Conservation (phyloP, 345 rosid species). For the Bruguiera sexangula region DNA sequence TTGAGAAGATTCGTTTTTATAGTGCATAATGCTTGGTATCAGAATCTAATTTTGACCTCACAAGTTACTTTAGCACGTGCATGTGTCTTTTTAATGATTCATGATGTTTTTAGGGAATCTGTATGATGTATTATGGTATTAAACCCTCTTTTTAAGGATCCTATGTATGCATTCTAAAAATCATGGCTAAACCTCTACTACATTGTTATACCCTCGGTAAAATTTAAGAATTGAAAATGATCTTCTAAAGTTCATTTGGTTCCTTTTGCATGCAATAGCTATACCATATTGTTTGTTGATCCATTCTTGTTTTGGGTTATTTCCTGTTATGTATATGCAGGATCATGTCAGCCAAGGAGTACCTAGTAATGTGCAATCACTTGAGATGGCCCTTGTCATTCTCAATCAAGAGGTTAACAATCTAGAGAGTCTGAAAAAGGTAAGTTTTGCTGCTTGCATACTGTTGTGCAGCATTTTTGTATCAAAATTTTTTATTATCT, state of each 20-base stretch:
- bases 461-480: constrained; percentile 13
- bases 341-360: constrained; percentile 51
- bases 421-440: constrained; percentile 63
- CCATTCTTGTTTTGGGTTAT: constrained; percentile 7
- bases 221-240: too few species aligned
- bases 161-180: too few species aligned
- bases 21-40: background rate
- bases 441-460: constrained; percentile 31
- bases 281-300: too few species aligned
- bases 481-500: constrained; percentile 12
- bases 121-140: too few species aligned
- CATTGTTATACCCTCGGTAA: too few species aligned
- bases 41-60: background rate
- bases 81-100: background rate
- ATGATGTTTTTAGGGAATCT: too few species aligned
- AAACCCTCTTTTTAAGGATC: too few species aligned
- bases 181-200: too few species aligned
- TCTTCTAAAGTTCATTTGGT: too few species aligned
- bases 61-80: background rate
- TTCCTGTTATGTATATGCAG: constrained; percentile 48
- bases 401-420: constrained; percentile 59
- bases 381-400: constrained; percentile 74
- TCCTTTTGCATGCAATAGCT: too few species aligned
- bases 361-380: constrained; percentile 40
- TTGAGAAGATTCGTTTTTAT: background rate